Base-by-base conservation (phyloP, 2,329 filamentous ascomycete genomes). In the Aspergillus pseudonomiae region DNA sequence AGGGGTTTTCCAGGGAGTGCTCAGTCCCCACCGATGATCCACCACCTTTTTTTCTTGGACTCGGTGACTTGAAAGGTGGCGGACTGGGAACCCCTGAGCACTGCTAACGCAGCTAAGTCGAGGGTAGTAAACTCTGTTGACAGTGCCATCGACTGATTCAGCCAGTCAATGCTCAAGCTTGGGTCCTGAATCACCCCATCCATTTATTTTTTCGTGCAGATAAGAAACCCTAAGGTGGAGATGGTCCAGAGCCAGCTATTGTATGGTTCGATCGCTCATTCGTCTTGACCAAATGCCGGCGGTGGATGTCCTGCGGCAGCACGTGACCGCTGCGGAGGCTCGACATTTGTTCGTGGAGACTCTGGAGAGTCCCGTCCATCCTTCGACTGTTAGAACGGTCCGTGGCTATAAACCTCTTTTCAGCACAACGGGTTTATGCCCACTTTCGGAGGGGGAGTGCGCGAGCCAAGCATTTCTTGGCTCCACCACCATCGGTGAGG, bases 221-320 rank as follows among this genome's bases (percentile, higher is more conserved):
- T 55, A 55, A 55, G 34, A 39, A 55, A 55, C 32, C 52, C 52
- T 55, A 39, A 39, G 34, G 52, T 55, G 52, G 52, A 11, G 52
- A 55, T 41, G 32, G 32, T 34, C 52, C 30, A 34, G 30, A 55
- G 52, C 24, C 52, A n/a, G 39, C 32, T 55, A 39, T 41, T 39
- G 52, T 36, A 10, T 54, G 30, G 30, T 21, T 34, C n/a, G 32
- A 36, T 21, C 52, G 32, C 32, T 55, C 32, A 55, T 55, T 55
- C 21, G 52, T 39, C 34, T 14, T 34, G 36, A 14, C n/a, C 52
- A 55, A 55, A 39, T 36, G 52, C 52, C 52, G 52, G 32, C 52
- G 21, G 32, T 32, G 52, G 52, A 26, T 24, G 14, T 55, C n/a
- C 24, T 55, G 32, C 12, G 16, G 4, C n/a, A 7, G 10, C 52